phyloP scores from a whole-genome alignment of 2,329 filamentous ascomycete species.

The Trichoderma arundinaceum region DNA sequence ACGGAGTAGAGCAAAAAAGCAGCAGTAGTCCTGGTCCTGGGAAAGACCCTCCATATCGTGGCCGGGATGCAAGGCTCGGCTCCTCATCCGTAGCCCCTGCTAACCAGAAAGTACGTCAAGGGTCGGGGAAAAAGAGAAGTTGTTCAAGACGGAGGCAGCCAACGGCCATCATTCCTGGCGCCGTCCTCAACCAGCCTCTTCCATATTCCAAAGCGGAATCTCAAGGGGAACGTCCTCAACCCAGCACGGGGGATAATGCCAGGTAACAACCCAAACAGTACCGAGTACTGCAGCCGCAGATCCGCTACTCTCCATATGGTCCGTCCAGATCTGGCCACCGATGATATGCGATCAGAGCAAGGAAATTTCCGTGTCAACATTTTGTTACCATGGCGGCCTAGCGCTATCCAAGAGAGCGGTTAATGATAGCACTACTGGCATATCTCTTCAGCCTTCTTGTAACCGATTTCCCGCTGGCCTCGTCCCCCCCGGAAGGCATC shows the following conservation, averaged over 20 bases:
- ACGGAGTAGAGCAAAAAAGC: background rate
- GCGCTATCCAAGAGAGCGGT: background rate
- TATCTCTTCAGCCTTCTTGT: background rate
- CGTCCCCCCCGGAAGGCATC: background rate
- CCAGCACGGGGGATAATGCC: background rate
- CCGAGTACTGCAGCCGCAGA: background rate
- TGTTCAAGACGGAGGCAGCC: constrained; percentile 21
- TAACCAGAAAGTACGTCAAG: constrained; percentile 1
- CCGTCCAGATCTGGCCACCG: background rate
- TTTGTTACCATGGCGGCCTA: background rate
- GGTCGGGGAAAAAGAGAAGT: background rate
- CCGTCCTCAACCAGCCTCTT: background rate
- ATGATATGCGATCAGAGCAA: background rate
- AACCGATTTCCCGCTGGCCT: background rate
- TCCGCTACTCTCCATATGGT: background rate
- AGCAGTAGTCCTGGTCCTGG: constrained; percentile 5
- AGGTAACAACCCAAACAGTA: background rate
- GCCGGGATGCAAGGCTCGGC: constrained; percentile 12
- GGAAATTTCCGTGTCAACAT: background rate
- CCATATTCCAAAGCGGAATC: background rate
- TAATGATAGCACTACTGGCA: background rate
- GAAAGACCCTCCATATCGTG: background rate
- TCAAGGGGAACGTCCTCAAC: background rate
- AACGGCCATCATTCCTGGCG: background rate
- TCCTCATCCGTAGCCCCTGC: constrained; percentile 9